A percentile compares a stretch with the other conserved stretches of the same genome.
Conservation (phyloP, 305 asterid species). For the Stenogyne calaminthoides region DNA sequence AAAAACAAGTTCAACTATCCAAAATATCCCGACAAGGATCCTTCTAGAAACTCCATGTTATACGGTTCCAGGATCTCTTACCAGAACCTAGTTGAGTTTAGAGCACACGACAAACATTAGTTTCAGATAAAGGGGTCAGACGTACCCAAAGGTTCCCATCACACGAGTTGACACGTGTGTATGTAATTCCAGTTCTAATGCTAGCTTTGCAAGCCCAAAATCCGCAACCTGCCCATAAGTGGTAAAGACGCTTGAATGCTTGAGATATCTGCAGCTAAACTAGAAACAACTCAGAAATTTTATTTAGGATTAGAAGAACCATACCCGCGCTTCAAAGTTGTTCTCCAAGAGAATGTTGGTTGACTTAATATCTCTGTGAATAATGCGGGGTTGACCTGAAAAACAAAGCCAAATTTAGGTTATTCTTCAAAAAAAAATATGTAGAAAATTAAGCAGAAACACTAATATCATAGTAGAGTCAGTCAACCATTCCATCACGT, state of each 20-base stretch:
- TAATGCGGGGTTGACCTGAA: conserved; percentile 84
- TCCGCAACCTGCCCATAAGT: conserved; percentile 69
- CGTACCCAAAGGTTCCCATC: conserved; percentile 92
- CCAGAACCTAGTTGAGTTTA: not conserved
- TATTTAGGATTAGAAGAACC: conserved; percentile 9
- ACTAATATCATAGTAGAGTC: not conserved
- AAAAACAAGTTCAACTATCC: not conserved
- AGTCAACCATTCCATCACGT: not conserved
- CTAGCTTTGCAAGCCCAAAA: conserved; percentile 92
- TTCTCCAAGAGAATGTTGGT: conserved; percentile 81
- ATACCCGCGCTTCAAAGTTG: conserved; percentile 83
- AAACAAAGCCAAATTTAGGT: conserved; percentile 14
- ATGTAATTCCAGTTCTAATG: conserved; percentile 60
- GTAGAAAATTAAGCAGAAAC: not conserved
- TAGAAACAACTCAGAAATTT: not conserved
- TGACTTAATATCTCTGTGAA: conserved; percentile 87
- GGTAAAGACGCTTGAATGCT: conserved; percentile 13
- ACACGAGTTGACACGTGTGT: conserved; percentile 89
- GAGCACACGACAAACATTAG: not conserved
- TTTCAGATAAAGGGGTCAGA: conserved; percentile 17
- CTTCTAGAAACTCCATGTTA: conserved; percentile 13
- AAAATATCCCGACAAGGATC: not conserved
- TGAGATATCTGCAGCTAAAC: conserved; percentile 5
- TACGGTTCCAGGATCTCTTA: not conserved
- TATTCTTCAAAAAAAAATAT: not conserved